These are phyloP conservation scores for Podosphaera fusca DNA, from an alignment of 2,329 filamentous ascomycete species.

Conservation along the genomic window DNA sequence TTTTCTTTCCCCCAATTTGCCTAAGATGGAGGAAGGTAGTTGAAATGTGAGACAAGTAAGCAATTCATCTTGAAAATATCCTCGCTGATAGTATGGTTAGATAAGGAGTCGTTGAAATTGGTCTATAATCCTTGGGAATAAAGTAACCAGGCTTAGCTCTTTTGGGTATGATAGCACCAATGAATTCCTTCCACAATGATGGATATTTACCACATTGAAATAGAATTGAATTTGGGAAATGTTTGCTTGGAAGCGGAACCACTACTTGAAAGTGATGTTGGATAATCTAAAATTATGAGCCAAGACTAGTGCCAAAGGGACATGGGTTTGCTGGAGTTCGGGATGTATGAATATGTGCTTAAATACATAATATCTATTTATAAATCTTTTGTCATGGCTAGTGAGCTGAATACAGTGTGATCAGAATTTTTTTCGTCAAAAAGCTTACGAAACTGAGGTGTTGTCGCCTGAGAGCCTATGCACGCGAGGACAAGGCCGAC, in stretches of 20 bases:
- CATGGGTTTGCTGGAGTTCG: too few relatives aligned
- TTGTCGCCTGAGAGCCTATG: too few relatives aligned
- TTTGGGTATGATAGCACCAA: constrained; percentile 1
- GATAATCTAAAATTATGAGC: background rate
- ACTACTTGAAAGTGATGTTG: too few relatives aligned
- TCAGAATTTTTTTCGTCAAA: too few relatives aligned
- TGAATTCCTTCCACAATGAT: background rate
- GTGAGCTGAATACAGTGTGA: too few relatives aligned
- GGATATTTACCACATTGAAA: constrained; percentile 1
- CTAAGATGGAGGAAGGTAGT: background rate
- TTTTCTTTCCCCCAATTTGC: constrained; percentile 1
- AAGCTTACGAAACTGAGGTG: too few relatives aligned
- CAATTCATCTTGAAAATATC: background rate
- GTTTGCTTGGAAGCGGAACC: too few relatives aligned
- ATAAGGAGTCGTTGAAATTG: background rate
- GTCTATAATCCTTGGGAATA: background rate
- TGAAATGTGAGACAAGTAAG: background rate
- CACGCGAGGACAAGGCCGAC: background rate
- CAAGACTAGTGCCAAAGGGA: too few relatives aligned
- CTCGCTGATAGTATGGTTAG: background rate
- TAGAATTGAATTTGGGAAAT: background rate
- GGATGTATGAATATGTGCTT: background rate
- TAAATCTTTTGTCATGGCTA: too few relatives aligned
- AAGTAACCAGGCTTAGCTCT: background rate
- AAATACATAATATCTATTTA: too few relatives aligned